Evolutionary conservation across 495 filamentous ascomycete species (phyloP), one percentile per base, ranked within the genome.

Genomic region (Penicillium egyptiacum): DNA sequence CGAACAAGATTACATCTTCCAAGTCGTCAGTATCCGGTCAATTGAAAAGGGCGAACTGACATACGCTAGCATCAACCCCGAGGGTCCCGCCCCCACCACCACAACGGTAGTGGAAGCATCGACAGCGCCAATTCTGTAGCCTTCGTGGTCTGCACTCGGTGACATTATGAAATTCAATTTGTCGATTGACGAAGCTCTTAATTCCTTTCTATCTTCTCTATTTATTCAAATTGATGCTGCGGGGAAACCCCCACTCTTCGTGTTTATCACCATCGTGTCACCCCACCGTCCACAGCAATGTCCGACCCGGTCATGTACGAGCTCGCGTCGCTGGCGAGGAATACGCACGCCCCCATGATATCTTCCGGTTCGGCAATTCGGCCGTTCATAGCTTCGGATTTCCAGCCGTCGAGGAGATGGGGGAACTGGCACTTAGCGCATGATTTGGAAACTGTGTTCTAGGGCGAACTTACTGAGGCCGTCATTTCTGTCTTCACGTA

Each of bases 251-350:
- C 63, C 67, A 69, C 64, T 56, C 55, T 59, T 67, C 59, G 12
- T 35, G 31, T 50, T 17, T 53, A 54, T 58, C 58, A 70, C 71
- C 71, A 74, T 25, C 60, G 59, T 20, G 65, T 71, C 11, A 71
- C 69, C 47, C 73, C 71, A 46, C 71, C 72, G 62, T 75, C 72
- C 23, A 75, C 69, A 26, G 89, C 74, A 55, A 91, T 78, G 72
- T 94, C 87, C 63, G 82, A 78, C 30, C 91, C 91, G 5, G 91
- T 94, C 86, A 92, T 90, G 75, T 89, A 96, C 33, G 75, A 67
- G 30, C 81, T 86, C 5, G 89, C 86, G 58, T 94, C 89, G 31
- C 86, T 89, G 6, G 88, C 89, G 45, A 96, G 76, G 74, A 89
- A 93, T 47, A 94, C 84, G 53, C 88, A 90, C 37, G 91, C 80